Conservation (phyloP, 75 land plant species). For the Sequoiadendron giganteum region DNA sequence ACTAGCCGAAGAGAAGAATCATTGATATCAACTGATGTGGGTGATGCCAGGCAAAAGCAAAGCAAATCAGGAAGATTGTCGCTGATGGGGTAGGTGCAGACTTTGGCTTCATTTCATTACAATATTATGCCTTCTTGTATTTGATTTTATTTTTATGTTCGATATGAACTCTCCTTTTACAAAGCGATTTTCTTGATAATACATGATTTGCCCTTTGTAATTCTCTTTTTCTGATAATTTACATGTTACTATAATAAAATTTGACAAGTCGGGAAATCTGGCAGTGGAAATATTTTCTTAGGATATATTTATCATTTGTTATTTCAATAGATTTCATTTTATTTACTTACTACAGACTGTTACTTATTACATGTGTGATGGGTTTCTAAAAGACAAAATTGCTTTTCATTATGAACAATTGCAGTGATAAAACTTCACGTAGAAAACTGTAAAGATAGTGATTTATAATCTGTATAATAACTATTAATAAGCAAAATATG, state of each 20-base stretch:
- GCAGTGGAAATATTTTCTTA: not conserved
- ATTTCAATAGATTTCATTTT: not conserved
- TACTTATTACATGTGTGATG: not conserved
- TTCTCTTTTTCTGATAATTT: not conserved
- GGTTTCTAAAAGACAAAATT: not conserved
- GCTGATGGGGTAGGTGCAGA: conserved; percentile 44
- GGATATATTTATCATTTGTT: not conserved
- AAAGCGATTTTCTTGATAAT: not conserved
- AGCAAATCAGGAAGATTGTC: conserved; percentile 52
- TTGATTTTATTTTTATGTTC: not conserved
- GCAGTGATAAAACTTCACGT: not conserved
- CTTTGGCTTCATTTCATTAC: not conserved
- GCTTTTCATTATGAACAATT: not conserved
- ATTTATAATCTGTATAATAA: not conserved
- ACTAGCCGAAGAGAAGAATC: conserved; percentile 16
- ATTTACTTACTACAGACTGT: not conserved
- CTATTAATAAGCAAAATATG: not conserved
- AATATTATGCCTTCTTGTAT: not conserved
- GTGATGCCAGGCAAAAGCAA: conserved; percentile 18
- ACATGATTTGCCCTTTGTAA: not conserved
- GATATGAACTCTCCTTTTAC: not conserved
- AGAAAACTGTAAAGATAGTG: not conserved
- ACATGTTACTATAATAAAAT: not conserved
- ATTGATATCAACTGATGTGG: conserved; percentile 7
- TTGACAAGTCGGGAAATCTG: not conserved